Evolutionary conservation across 257 asterid genomes (phyloP).

Genomic region (Solanum arcanum): DNA sequence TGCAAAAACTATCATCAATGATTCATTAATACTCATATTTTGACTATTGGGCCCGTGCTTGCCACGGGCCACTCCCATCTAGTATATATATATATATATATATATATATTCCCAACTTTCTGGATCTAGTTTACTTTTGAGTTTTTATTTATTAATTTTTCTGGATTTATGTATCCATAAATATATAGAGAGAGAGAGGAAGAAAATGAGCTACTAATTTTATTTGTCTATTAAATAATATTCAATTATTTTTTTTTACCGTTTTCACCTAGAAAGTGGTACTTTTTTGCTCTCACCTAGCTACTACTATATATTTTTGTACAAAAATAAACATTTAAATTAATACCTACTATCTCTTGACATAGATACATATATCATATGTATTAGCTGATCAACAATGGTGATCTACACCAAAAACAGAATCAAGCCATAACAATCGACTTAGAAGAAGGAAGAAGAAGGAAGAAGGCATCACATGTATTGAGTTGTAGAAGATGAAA

Average conservation of each 20-base stretch:
- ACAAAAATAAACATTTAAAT: not conserved
- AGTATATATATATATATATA: too few relatives aligned
- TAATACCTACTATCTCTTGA: not conserved
- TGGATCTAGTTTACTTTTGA: not conserved
- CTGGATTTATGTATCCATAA: not conserved
- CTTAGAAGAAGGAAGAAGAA: too few relatives aligned
- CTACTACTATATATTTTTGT: not conserved
- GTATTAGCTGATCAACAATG: too few relatives aligned
- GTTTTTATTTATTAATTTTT: not conserved
- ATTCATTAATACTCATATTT: too few relatives aligned
- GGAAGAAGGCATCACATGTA: too few relatives aligned
- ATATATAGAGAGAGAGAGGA: not conserved
- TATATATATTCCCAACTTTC: not conserved
- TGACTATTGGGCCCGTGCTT: too few relatives aligned
- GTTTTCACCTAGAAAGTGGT: not conserved
- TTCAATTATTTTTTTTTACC: not conserved
- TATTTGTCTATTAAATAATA: not conserved
- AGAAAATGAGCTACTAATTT: not conserved
- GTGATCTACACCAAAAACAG: too few relatives aligned
- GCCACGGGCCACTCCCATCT: too few relatives aligned
- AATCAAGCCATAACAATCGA: too few relatives aligned
- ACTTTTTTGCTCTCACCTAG: not conserved
- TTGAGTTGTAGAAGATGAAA: too few relatives aligned
- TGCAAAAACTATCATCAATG: too few relatives aligned
- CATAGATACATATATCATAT: not conserved